phyloP scores from a whole-genome alignment of 495 filamentous ascomycete genomes.

The Gamarada debralockiae region DNA sequence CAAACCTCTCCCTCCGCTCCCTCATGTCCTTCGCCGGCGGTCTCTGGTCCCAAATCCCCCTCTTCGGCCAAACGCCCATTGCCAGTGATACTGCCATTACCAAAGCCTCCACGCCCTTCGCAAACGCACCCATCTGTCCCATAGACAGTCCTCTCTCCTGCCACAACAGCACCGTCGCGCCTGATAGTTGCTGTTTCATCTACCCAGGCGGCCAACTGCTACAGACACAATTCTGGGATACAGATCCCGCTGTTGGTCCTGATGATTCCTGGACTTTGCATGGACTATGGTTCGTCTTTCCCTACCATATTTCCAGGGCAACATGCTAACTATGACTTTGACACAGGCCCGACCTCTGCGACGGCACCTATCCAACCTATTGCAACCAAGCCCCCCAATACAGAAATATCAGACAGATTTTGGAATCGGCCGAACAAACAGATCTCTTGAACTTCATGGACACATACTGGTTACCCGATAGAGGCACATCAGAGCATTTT shows the following conservation, averaged over 20 bases:
- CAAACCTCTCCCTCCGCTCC: slow-evolving; percentile 9
- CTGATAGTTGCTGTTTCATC: slow-evolving; percentile 80
- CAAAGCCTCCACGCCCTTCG: not conserved
- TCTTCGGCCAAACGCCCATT: not conserved
- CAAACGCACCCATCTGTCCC: slow-evolving; percentile 29
- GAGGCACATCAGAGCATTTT: slow-evolving; percentile 59
- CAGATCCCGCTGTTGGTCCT: slow-evolving; percentile 62
- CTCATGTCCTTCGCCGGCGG: slow-evolving; percentile 8
- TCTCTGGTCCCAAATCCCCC: slow-evolving; percentile 13
- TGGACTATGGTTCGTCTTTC: slow-evolving; percentile 60
- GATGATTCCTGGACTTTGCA: slow-evolving; percentile 82
- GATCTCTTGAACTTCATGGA: slow-evolving; percentile 71
- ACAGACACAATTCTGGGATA: slow-evolving; percentile 88
- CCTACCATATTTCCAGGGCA: not conserved
- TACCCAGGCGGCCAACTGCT: slow-evolving; percentile 74
- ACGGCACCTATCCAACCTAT: slow-evolving; percentile 71
- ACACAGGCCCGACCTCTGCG: slow-evolving; percentile 75
- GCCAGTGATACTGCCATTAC: not conserved
- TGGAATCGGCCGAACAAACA: slow-evolving; percentile 52
- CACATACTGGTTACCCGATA: slow-evolving; percentile 64
- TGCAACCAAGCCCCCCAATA: slow-evolving; percentile 67
- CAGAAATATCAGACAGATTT: slow-evolving; percentile 64
- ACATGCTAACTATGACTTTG: not conserved
- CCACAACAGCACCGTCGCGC: slow-evolving; percentile 35
- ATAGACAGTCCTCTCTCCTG: slow-evolving; percentile 45